A percentile compares a stretch with the other conserved stretches of the same genome.
These are phyloP conservation scores for Wallemia hederae DNA, from an alignment of 1,284 basidiomycete genomes.

Conservation along the genomic window DNA sequence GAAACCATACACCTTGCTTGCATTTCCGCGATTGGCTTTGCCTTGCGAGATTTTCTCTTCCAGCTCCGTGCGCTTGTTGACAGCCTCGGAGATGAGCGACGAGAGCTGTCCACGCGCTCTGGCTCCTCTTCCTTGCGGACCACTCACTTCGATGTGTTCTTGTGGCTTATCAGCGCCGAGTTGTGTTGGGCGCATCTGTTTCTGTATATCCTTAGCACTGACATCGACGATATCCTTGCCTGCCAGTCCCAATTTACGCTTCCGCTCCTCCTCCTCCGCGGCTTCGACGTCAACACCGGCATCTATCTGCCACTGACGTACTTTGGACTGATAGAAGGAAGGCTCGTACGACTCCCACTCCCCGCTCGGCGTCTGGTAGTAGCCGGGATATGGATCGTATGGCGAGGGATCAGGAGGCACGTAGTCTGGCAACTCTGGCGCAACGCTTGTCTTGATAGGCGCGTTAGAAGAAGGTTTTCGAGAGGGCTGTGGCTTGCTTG, in stretches of 20 bases:
- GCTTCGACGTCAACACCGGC: constrained; percentile 19
- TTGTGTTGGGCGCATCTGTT: constrained; percentile 33
- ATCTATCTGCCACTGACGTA: neutral
- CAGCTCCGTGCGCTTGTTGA: constrained; percentile 38
- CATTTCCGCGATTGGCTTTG: constrained; percentile 46
- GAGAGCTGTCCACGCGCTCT: constrained; percentile 41
- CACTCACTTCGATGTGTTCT: constrained; percentile 36
- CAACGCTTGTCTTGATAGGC: neutral
- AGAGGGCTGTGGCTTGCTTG: neutral
- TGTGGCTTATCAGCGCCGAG: constrained; percentile 22
- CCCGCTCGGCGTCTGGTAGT: constrained; percentile 54
- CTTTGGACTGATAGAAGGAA: constrained; percentile 40
- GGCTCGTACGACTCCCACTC: constrained; percentile 47
- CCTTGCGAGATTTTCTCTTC: constrained; percentile 52
- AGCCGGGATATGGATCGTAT: constrained; percentile 54
- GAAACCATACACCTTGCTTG: constrained; percentile 51
- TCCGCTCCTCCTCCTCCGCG: constrained; percentile 1
- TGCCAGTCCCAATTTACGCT: neutral
- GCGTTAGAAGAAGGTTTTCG: neutral
- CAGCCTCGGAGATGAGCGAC: constrained; percentile 42
- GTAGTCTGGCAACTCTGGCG: neutral
- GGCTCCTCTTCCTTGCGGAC: constrained; percentile 27
- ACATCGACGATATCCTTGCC: constrained; percentile 22
- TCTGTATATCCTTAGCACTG: constrained; percentile 39
- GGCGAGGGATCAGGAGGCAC: constrained; percentile 24